A percentile compares a stretch with the other conserved stretches of the same genome.
Conservation (phyloP, 2,329 filamentous ascomycete species). For the Fusarium cyanostomum region DNA sequence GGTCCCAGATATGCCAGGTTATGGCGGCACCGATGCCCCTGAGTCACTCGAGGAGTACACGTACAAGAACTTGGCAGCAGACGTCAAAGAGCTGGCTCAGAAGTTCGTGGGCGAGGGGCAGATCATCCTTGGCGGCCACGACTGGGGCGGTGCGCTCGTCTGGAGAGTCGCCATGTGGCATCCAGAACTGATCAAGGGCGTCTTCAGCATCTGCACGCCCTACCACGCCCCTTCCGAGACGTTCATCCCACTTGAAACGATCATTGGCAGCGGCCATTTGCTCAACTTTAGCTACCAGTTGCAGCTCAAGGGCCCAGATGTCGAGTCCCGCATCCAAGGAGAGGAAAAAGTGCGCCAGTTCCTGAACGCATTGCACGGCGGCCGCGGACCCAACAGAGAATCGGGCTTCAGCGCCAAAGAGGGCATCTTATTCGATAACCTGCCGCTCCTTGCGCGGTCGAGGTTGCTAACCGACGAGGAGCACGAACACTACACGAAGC, state of each 20-base stretch:
- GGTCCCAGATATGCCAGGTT: constrained; percentile 87
- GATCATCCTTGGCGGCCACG: constrained; percentile 89
- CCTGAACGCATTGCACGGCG: constrained; percentile 77
- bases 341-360: constrained; percentile 74
- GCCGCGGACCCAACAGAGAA: constrained; percentile 64
- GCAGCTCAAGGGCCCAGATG: constrained; percentile 75
- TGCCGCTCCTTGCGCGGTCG: constrained; percentile 66
- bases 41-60: constrained; percentile 70
- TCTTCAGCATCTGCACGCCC: constrained; percentile 86
- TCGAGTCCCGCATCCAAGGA: constrained; percentile 67
- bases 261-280: constrained; percentile 63
- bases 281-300: constrained; percentile 86
- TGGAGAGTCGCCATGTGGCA: constrained; percentile 80
- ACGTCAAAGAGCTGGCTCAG: constrained; percentile 76
- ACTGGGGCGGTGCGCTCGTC: constrained; percentile 86
- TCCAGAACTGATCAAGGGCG: constrained; percentile 74
- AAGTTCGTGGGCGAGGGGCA: constrained; percentile 58
- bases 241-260: constrained; percentile 66
- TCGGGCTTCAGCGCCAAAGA: constrained; percentile 64
- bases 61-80: constrained; percentile 75
- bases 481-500: constrained; percentile 77
- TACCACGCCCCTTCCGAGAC: constrained; percentile 64
- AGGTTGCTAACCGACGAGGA: constrained; percentile 73
- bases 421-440: constrained; percentile 71
- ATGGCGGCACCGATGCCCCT: constrained; percentile 78